Conservation (phyloP, 345 rosid genomes). For the Hypericum androsaemum region DNA sequence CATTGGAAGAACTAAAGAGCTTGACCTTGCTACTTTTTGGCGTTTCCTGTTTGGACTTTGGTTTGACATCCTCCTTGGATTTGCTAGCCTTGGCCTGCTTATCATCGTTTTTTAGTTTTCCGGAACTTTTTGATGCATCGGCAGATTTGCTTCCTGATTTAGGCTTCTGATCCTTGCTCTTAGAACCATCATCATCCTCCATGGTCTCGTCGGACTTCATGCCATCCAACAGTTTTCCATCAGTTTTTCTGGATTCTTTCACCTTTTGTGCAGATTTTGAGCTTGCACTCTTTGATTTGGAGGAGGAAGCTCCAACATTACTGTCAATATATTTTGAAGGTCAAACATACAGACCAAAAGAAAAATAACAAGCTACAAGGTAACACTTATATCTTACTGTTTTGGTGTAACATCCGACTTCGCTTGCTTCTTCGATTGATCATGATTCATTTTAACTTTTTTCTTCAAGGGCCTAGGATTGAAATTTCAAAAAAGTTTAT, state of each 20-base stretch:
- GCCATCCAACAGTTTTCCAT: conserved; percentile 36
- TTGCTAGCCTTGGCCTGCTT: conserved; percentile 24
- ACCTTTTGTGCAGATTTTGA: conserved; percentile 25
- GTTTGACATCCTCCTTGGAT: conserved; percentile 26
- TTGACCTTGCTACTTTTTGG: conserved; percentile 37
- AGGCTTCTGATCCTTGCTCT: conserved; percentile 32
- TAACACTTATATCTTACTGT: conserved; percentile 35
- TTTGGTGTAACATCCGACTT: conserved; percentile 39
- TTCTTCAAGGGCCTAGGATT: conserved; percentile 56
- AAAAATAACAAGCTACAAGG: conserved; percentile 1
- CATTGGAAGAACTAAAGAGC: background rate
- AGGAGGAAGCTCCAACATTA: conserved; percentile 51
- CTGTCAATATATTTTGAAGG: conserved; percentile 20
- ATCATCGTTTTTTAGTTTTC: conserved; percentile 36
- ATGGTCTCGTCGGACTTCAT: conserved; percentile 27
- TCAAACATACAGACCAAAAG: conserved; percentile 7
- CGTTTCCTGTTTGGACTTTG: conserved; percentile 27
- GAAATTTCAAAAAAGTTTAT: too few species aligned
- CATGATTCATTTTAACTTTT: conserved; percentile 38
- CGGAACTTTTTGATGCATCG: conserved; percentile 12
- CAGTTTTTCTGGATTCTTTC: conserved; percentile 28
- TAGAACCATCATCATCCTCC: conserved; percentile 29
- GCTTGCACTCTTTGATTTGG: conserved; percentile 36
- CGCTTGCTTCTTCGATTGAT: conserved; percentile 30
- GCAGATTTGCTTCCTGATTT: too few species aligned